Percentiles rank a stretch among this genome's conserved stretches.
phyloP scores from a whole-genome alignment of 768 basidiomycete species.

The Suillus fuscotomentosus region DNA sequence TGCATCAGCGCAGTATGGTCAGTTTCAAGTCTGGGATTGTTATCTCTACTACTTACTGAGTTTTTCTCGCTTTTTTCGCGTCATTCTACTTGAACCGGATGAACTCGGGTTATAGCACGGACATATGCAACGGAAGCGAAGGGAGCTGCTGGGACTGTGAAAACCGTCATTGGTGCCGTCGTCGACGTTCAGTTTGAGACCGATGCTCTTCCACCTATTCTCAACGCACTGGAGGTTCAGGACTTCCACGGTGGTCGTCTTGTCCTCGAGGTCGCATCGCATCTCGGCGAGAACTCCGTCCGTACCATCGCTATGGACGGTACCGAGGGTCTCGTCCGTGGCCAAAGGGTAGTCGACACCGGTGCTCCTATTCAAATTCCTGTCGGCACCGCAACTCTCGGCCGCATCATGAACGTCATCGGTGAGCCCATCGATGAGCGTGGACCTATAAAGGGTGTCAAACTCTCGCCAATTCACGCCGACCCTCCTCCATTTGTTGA shows the following conservation, averaged over 20 bases:
- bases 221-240: conserved; percentile 98
- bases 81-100: background rate
- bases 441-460: conserved; percentile 97
- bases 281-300: conserved; percentile 98
- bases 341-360: conserved; percentile 95
- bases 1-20: conserved; percentile 52
- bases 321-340: conserved; percentile 99
- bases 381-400: conserved; percentile 91
- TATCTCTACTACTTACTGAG: conserved; percentile 3
- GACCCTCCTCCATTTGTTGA: conserved; percentile 97
- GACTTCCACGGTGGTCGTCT: conserved; percentile 93
- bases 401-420: conserved; percentile 99
- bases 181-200: conserved; percentile 99
- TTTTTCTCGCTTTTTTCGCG: background rate
- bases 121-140: conserved; percentile 91
- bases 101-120: conserved; percentile 49
- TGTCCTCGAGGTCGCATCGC: conserved; percentile 98
- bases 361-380: conserved; percentile 96
- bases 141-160: conserved; percentile 72
- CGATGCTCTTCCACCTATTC: conserved; percentile 88
- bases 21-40: conserved; percentile 20
- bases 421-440: conserved; percentile 99
- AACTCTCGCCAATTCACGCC: conserved; percentile 90
- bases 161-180: conserved; percentile 99
- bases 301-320: conserved; percentile 99